A percentile compares a stretch with the other conserved stretches of the same genome.
Conservation (phyloP, 2,329 filamentous ascomycete species). For the Emmonsia crescens region DNA sequence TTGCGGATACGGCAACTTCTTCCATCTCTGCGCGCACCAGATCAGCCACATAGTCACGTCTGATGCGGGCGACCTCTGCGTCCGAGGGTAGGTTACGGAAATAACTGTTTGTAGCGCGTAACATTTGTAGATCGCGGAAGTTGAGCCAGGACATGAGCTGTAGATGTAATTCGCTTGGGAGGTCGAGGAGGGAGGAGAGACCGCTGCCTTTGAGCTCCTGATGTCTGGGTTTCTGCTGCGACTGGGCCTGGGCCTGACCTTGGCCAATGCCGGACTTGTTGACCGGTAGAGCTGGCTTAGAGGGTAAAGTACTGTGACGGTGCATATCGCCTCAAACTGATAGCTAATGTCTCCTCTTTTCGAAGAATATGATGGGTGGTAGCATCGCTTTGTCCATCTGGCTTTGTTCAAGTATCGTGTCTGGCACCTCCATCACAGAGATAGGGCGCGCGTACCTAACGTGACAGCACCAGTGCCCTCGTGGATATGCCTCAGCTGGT, state of each 20-base stretch:
- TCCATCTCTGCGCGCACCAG: slow-evolving; percentile 5
- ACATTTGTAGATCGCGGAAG: slow-evolving; percentile 10
- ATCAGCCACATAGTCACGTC: slow-evolving; percentile 3
- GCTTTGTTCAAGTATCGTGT: not conserved
- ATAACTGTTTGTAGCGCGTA: slow-evolving; percentile 11
- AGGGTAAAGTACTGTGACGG: not conserved
- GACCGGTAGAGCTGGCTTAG: not conserved
- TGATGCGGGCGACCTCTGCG: slow-evolving; percentile 5
- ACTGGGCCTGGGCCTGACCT: not conserved
- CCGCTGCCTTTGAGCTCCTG: not conserved
- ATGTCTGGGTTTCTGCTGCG: not conserved
- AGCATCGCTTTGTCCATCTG: not conserved
- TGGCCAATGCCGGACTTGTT: not conserved
- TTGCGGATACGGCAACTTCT: not conserved
- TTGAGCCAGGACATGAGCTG: slow-evolving; percentile 8
- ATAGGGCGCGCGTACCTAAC: not conserved
- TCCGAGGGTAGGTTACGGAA: slow-evolving; percentile 11
- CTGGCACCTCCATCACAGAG: not conserved
- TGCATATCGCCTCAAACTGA: not conserved
- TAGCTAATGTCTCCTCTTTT: not conserved
- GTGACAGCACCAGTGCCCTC: not conserved
- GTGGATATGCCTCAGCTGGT: not conserved
- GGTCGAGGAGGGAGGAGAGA: slow-evolving; percentile 1
- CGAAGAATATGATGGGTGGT: not conserved
- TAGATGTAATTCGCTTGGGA: slow-evolving; percentile 12